Evolutionary conservation across 352 stramenopile genomes (phyloP).

Genomic region (Pythium phragmiticola): DNA sequence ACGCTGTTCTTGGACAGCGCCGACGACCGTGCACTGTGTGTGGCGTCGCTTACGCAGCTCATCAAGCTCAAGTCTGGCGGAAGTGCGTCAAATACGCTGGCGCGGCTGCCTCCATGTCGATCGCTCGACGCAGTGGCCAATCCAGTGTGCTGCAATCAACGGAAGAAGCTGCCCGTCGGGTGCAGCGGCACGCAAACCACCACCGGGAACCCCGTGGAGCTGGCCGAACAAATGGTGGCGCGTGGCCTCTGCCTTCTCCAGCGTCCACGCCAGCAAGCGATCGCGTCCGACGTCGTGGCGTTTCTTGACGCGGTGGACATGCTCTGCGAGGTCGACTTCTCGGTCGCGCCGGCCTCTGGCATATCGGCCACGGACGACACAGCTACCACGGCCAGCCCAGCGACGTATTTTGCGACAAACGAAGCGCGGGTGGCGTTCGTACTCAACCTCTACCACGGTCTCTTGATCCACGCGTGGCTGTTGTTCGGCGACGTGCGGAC

Average conservation of each 20-base stretch:
- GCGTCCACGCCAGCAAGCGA: constrained; percentile 18
- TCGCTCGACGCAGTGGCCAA: constrained; percentile 15
- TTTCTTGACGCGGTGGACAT: constrained; percentile 56
- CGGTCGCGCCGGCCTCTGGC: no score
- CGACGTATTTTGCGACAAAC: constrained; percentile 18
- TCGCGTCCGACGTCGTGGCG: constrained; percentile 27
- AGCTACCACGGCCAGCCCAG: neutral
- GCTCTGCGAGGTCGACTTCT: constrained; percentile 34
- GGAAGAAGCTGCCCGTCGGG: constrained; percentile 26
- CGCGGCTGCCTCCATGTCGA: constrained; percentile 6
- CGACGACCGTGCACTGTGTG: constrained; percentile 29
- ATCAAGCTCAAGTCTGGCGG: constrained; percentile 22
- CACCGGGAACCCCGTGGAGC: neutral
- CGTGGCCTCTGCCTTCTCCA: constrained; percentile 13
- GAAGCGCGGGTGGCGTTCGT: constrained; percentile 71
- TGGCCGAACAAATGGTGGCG: constrained; percentile 11
- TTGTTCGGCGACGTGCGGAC: constrained; percentile 48
- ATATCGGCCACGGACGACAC: neutral
- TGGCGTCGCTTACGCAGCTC: constrained; percentile 37
- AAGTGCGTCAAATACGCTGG: neutral
- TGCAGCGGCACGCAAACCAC: neutral
- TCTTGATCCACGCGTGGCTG: constrained; percentile 85
- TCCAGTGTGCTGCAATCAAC: constrained; percentile 59
- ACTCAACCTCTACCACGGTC: constrained; percentile 89
- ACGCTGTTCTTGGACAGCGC: constrained; percentile 59